Base-by-base conservation (phyloP, 768 basidiomycete genomes). In the Hemileccinum impolitum region DNA sequence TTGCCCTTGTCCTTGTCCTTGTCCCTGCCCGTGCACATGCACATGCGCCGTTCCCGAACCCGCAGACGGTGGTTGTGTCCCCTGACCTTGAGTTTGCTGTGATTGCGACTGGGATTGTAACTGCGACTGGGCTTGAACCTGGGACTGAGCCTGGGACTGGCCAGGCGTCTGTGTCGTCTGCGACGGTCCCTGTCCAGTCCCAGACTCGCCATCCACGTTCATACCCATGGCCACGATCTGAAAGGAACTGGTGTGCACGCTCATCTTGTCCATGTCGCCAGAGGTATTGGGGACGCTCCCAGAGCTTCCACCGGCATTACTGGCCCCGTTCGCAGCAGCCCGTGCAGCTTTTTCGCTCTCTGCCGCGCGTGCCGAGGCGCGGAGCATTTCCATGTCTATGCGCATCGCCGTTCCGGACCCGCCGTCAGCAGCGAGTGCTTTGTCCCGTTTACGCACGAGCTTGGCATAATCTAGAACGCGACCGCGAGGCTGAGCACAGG, bases 391-490 rank as follows among this genome's bases (percentile, higher is more conserved):
- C 65, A 90, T 74, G 61, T 88, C 85, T 48, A 90, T 87, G 28
- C 72, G 76, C 25, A 75, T 75, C 4, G 52, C 47, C 6, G 66
- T 67, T 4, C 69, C 61, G 3, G 55, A 63, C 37, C 81, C 76
- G 17, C 84, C 80, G 38, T 79, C 80, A n/a, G 74, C 67, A 10
- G 71, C 74, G 18, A 74, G 64, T 14, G 73, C 73, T 63, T 89
- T 89, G 40, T 88, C 85, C 38, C 83, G 77, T 61, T 90, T 89
- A 43, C 88, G 82, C 72, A 88, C 81, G 26, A 90, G 75, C 60
- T 90, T 90, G 10, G 88, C 88, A 56, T 90, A 90, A 69, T 90
- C 88, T 90, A 36, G 12, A 37, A 3, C 44, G 35, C 15, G 38
- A 7, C 7, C 19, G 18, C 14, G 13, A 10, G 11, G 10, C 3